phyloP scores from a whole-genome alignment of 2,329 filamentous ascomycete species.

The Penicillium rolfsii region DNA sequence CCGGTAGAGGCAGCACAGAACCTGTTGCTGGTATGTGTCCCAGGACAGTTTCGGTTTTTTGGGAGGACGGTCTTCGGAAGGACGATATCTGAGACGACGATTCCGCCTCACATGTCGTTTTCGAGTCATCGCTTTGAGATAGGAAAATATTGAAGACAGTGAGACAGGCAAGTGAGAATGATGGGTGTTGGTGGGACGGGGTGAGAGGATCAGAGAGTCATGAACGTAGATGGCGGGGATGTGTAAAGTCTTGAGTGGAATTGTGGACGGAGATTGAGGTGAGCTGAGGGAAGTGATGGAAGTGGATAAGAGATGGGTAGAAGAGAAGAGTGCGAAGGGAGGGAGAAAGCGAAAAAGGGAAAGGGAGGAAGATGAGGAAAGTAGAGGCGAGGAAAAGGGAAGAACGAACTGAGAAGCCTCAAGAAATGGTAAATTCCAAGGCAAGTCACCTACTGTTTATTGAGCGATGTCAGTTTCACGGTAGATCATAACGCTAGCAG shows the following conservation, averaged over 20 bases:
- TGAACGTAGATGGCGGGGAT: too few species aligned
- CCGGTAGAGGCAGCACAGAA: slow-evolving; percentile 32
- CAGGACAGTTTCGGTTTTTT: slow-evolving; percentile 20
- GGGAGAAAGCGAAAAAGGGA: neutral
- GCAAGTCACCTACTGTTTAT: neutral
- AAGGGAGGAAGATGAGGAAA: neutral
- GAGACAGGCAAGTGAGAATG: neutral
- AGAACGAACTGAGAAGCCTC: too few species aligned
- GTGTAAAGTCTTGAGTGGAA: too few species aligned
- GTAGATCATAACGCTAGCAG: fast-evolving
- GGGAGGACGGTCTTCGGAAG: too few species aligned
- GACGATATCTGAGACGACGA: neutral
- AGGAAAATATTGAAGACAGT: too few species aligned
- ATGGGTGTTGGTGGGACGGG: too few species aligned
- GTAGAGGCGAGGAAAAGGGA: neutral
- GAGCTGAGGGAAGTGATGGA: neutral
- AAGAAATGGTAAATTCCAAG: neutral
- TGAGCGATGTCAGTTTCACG: neutral
- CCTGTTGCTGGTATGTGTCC: slow-evolving; percentile 21
- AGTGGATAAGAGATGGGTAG: neutral
- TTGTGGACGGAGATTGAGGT: too few species aligned
- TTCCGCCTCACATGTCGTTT: neutral
- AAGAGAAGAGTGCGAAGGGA: neutral
- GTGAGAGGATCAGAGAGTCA: too few species aligned
- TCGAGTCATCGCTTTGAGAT: neutral